phyloP scores from a whole-genome alignment of 768 basidiomycete species.

The Zangia roseola region DNA sequence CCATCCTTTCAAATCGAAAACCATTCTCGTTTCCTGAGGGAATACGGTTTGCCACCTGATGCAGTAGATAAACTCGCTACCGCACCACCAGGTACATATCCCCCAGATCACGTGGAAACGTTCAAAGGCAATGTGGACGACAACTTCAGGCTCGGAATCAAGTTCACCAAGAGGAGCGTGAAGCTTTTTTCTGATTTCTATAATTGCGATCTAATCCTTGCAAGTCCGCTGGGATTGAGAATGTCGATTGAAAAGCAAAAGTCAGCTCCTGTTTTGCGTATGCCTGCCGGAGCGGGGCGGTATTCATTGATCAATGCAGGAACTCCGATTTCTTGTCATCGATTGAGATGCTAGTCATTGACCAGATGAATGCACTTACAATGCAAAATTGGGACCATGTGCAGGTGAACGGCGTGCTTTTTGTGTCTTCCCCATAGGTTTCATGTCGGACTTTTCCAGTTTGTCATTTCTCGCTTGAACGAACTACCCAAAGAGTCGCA shows the following conservation, averaged over 20 bases:
- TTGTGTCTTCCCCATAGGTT: neutral
- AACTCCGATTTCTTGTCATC: constrained; percentile 90
- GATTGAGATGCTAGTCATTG: constrained; percentile 87
- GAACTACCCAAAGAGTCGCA: constrained; percentile 90
- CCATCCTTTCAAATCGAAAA: constrained; percentile 85
- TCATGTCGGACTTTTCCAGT: constrained; percentile 45
- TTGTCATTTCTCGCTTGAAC: constrained; percentile 82
- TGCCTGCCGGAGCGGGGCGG: neutral
- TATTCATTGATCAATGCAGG: constrained; percentile 38
- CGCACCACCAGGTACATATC: constrained; percentile 75
- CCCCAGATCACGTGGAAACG: constrained; percentile 85
- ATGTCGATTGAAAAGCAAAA: constrained; percentile 94
- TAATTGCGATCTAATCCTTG: constrained; percentile 85
- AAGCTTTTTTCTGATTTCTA: constrained; percentile 93
- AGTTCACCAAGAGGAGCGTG: constrained; percentile 88
- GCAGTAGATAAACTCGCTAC: constrained; percentile 76
- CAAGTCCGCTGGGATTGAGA: constrained; percentile 89
- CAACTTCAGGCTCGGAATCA: constrained; percentile 88
- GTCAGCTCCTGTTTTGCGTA: constrained; percentile 43
- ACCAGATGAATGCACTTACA: constrained; percentile 87
- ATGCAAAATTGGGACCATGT: constrained; percentile 99
- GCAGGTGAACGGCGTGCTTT: constrained; percentile 53
- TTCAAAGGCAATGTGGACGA: constrained; percentile 98
- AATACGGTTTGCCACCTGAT: constrained; percentile 81
- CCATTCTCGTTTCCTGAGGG: constrained; percentile 72